A percentile compares a stretch with the other conserved stretches of the same genome.
Evolutionary conservation across 78 protist species (phyloP).

Genomic region (Emiliania huxleyi): DNA sequence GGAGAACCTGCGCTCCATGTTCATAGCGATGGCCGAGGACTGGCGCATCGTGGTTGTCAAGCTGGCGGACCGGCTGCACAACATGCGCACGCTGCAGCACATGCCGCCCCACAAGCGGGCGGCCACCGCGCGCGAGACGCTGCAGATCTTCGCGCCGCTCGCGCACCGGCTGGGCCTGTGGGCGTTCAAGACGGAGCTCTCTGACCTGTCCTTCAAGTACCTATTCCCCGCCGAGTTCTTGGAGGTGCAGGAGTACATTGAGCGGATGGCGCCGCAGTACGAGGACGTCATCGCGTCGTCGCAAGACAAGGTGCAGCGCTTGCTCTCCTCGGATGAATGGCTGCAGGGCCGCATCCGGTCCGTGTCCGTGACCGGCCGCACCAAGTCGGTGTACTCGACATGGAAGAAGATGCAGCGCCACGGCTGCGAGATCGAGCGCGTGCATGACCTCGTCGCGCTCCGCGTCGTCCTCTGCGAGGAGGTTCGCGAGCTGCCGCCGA

Average conservation of each 20-base stretch:
- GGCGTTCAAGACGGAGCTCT: background rate
- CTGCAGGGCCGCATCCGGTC: background rate
- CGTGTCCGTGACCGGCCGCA: background rate
- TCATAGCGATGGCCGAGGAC: constrained; percentile 37
- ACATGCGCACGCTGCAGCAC: constrained; percentile 42
- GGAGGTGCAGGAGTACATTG: background rate
- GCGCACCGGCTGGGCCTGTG: constrained; percentile 18
- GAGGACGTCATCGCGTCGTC: background rate
- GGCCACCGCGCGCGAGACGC: constrained; percentile 21
- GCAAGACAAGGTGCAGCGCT: background rate
- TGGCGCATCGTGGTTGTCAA: constrained; percentile 42
- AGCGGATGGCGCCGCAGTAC: background rate
- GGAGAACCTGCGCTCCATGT: constrained; percentile 24
- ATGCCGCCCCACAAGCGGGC: constrained; percentile 33
- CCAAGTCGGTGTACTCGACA: background rate
- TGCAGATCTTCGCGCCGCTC: constrained; percentile 33
- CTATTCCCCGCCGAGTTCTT: background rate
- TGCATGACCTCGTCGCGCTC: background rate
- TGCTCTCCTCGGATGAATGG: background rate
- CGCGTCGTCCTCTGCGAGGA: background rate
- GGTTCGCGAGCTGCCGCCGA: background rate
- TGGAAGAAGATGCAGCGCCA: constrained; percentile 12
- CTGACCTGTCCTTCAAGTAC: background rate
- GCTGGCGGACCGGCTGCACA: constrained; percentile 49
- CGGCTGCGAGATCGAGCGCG: background rate